Evolutionary conservation across 164 flowering plant genomes (phyloP).

Genomic region (Hamamelis virginiana): DNA sequence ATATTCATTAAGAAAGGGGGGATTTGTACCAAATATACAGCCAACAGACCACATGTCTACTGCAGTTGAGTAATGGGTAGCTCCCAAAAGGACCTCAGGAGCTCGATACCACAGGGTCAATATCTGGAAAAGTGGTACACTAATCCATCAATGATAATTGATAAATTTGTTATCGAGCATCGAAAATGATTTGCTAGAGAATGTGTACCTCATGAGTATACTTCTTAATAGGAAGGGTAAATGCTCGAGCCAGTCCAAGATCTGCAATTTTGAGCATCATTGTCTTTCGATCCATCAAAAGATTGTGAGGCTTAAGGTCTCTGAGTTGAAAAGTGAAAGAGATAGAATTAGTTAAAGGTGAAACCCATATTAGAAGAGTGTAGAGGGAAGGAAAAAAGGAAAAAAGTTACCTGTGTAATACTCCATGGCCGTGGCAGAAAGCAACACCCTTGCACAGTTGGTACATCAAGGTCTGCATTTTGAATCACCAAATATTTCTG

Average conservation of each 20-base stretch:
- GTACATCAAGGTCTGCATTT: slow-evolving; percentile 73
- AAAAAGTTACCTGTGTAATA: slow-evolving; percentile 63
- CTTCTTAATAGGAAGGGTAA: slow-evolving; percentile 80
- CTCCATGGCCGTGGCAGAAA: slow-evolving; percentile 90
- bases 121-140: slow-evolving; percentile 41
- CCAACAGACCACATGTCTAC: slow-evolving; percentile 96
- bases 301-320: slow-evolving; percentile 96
- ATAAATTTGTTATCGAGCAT: background rate
- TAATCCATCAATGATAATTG: background rate
- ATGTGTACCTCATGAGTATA: slow-evolving; percentile 84
- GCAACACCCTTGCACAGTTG: slow-evolving; percentile 97
- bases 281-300: slow-evolving; percentile 81
- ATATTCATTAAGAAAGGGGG: background rate
- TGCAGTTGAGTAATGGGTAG: slow-evolving; percentile 72
- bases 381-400: background rate
- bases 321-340: slow-evolving; percentile 26
- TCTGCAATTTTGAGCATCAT: slow-evolving; percentile 87
- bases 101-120: slow-evolving; percentile 80
- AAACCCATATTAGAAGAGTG: background rate
- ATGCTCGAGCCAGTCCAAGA: slow-evolving; percentile 87
- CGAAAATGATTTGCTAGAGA: background rate
- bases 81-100: slow-evolving; percentile 72
- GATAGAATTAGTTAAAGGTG: background rate
- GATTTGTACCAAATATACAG: slow-evolving; percentile 76
- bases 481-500: background rate